Evolutionary conservation across 2,329 filamentous ascomycete species (phyloP), one percentile per base, ranked within the genome.

Genomic region (Sarocladium oryzae): DNA sequence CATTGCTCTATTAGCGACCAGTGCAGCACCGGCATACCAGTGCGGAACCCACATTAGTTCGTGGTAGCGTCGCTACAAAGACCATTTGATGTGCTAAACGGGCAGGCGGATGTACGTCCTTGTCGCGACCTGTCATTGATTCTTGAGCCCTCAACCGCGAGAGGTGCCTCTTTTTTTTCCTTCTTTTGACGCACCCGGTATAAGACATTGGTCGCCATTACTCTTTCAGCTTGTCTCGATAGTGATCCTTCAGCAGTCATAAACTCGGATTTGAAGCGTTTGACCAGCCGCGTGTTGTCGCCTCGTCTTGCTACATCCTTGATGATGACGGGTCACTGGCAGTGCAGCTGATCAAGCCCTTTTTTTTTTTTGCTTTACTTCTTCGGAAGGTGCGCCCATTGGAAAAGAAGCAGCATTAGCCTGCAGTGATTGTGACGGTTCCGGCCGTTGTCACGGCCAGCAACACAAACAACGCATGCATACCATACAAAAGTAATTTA

Each of bases 151-250:
- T 28, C 3, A 11, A 28, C 3, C 40, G 40, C 40, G 23, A 15
- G 26, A 20, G 40, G 23, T 11, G 40, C 11, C 7, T 7, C 15
- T 18, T 7, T 21, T 43, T 28, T 43, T 10, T 7, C 16, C 15
- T 18, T 7, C 8, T 43, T 28, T 43, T 43, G 40, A 43, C 40
- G 40, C 40, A 43, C 21, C 40, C 40, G n/a, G 23, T 28, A 43
- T 43, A 43, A 43, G 40, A 43, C 40, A 43, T 43, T 43, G 40
- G 40, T 43, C 21, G 26, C 40, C 21, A 20, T 43, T 20, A 28
- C 40, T 10, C 23, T 24, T 16, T 43, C 40, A 26, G 40, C 40
- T n/a, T 43, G 21, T 43, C 40, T 28, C n/a, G 40, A 43, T 18
- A 43, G 40, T 28, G 13, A 43, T 10, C 28, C 13, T 7, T 28